These are phyloP conservation scores for Hypoxylon sp. DNA, from an alignment of 2,329 filamentous ascomycete species.

Conservation along the genomic window DNA sequence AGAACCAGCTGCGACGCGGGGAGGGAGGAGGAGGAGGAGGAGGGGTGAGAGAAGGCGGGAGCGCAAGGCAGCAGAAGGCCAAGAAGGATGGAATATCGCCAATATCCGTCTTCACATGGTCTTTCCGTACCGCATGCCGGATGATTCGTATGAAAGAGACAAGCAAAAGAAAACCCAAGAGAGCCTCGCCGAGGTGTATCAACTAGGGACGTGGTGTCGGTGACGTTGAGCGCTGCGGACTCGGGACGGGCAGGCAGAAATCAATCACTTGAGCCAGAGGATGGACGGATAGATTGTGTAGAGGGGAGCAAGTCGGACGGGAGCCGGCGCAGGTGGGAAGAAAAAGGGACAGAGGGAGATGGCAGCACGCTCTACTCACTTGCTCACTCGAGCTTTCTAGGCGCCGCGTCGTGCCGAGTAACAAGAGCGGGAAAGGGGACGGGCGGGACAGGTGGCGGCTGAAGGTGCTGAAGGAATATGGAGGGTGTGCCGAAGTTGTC, in stretches of 20 bases:
- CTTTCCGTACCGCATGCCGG: slow-evolving; percentile 29
- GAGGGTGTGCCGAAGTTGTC: slow-evolving; percentile 31
- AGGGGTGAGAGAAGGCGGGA: slow-evolving; percentile 11
- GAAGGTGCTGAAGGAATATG: slow-evolving; percentile 31
- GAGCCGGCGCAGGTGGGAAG: neutral
- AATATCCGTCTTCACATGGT: slow-evolving; percentile 26
- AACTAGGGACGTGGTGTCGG: neutral
- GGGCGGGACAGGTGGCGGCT: slow-evolving; percentile 27
- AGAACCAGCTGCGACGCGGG: slow-evolving; percentile 17
- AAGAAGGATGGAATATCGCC: slow-evolving; percentile 19
- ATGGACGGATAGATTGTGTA: too few relatives aligned
- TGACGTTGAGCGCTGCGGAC: neutral
- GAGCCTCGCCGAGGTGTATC: neutral
- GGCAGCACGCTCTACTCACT: slow-evolving; percentile 3
- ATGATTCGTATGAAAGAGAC: slow-evolving; percentile 11
- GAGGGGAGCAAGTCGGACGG: slow-evolving; percentile 17
- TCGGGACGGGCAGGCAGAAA: slow-evolving; percentile 1
- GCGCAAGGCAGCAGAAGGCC: slow-evolving; percentile 8
- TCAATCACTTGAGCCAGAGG: slow-evolving; percentile 25
- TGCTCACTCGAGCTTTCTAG: slow-evolving; percentile 31
- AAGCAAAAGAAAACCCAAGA: neutral
- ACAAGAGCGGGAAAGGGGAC: slow-evolving; percentile 15
- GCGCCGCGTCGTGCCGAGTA: slow-evolving; percentile 5
- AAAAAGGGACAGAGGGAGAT: neutral
- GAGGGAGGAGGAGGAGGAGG: neutral